Base-by-base conservation (phyloP, 345 rosid genomes). In the Aegle marmelos region DNA sequence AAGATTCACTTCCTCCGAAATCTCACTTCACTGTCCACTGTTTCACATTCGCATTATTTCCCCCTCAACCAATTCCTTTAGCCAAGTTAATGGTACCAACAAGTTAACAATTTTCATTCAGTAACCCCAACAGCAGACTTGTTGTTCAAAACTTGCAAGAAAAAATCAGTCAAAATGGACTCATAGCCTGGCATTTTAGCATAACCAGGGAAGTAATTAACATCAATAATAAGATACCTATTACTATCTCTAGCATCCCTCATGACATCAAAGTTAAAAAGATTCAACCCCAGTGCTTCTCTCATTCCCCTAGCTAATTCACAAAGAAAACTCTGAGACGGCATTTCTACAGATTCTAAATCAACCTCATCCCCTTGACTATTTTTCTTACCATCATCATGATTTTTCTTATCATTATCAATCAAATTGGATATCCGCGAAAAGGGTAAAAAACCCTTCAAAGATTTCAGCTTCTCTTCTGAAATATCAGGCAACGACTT, bases 171-270 rank as follows among this genome's bases (percentile, higher is more conserved):
- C 83, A 89, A 79, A 56, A 85, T 83, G 3, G 80, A 73, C 85
- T 91, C 94, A 74, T 87, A 89, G 45, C 82, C 76, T 0, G 94
- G 92, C 92, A 89, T 84, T 83, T 90, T 90, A 0, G 92, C 87
- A 58, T 88, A 91, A 45, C 91, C 92, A 48, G 94, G 91, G 58
- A 91, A 89, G 78, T 89, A 89, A 79, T 91, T 91, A n/a, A 91
- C 89, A 72, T 91, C 94, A 56, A 91, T 88, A 66, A 91, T 78
- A 57, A 91, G 84, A 68, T 88, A 91, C 28, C 91, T 77, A 54
- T 84, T 83, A 68, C 87, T 84, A 71, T 75, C 76, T 70, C 89
- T 76, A 74, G 89, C 50, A 45, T 45, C 94, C 70, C 91, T 86
- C 11, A 90, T 89, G 73, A 90, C 88, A 83, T 90, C 94, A 69